Evolutionary conservation across 2,329 filamentous ascomycete genomes (phyloP), one percentile per base, ranked within the genome.

Genomic region (Aureobasidium subglaciale): DNA sequence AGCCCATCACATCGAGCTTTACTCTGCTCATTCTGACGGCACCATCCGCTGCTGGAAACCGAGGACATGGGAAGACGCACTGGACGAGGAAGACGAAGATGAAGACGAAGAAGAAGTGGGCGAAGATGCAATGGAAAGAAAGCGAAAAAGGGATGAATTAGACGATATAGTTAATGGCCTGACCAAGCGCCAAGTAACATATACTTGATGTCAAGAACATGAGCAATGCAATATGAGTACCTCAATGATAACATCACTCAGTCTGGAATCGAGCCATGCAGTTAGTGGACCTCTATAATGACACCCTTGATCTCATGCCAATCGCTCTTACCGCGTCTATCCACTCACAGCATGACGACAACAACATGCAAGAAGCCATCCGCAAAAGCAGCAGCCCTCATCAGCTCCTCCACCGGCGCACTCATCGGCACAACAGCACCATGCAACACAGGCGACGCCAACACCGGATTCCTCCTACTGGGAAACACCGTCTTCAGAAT

Each of bases 321-420:
- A 2, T 32, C 22, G 5, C 7, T 4, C 3, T 15, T 30, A 6
- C 20, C 2, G 7, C 41, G 6, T n/a, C 16, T 24, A 15, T 16
- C 11, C 13, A 65, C 80, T 13, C 73, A 75, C 66, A 90, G 77
- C 75, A 95, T 86, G 18, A 85, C 79, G 5, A 96, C 81, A 52
- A 90, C 87, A 38, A 96, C 71, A 69, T 90, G 89, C 24, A 96
- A 70, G 86, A 91, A 99, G 0, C 93, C 93, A 71, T 99, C 93
- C 0, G 90, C 84, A 75, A 96, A 97, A 1, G 89, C 84, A 4
- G 88, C 87, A 65, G 87, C 86, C 56, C 84, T 80, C 72, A 93
- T 87, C 57, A 99, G 69, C 43, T 96, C 92, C 65, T 90, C 87
- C 16, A 99, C 71, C 22, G 85, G 85, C 1, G 90, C 87, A 58